Evolutionary conservation across 805 yeast species (phyloP).

Genomic region (Cyberlindnera maritima): DNA sequence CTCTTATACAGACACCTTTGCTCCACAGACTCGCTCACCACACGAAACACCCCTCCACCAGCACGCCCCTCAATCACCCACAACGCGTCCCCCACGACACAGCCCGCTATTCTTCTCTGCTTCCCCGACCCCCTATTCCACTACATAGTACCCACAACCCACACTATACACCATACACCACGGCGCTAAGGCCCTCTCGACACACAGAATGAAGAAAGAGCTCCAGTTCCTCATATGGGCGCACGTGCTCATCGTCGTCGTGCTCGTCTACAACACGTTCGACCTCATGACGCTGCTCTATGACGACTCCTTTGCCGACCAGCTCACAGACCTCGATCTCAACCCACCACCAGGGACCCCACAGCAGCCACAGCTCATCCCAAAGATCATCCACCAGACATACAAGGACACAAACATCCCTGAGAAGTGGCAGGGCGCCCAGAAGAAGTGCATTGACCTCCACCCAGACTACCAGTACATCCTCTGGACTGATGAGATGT

Average conservation of each 20-base stretch:
- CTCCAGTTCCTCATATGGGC: conserved; percentile 57
- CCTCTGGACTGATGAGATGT: conserved; percentile 86
- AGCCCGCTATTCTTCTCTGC: not conserved
- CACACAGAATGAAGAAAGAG: conserved; percentile 59
- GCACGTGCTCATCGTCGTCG: conserved; percentile 42
- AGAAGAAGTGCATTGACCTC: conserved; percentile 66
- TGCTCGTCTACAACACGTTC: conserved; percentile 57
- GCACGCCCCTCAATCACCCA: not conserved
- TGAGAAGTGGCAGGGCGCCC: conserved; percentile 76
- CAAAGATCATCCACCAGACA: conserved; percentile 91
- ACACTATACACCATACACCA: no score
- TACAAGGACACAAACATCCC: conserved; percentile 80
- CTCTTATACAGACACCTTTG: no score
- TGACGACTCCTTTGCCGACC: conserved; percentile 68
- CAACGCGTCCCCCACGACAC: no score
- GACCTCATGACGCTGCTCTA: conserved; percentile 73
- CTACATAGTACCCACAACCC: no score
- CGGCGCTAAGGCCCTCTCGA: no score
- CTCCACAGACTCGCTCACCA: no score
- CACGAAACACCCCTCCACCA: not conserved
- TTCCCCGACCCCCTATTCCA: not conserved
- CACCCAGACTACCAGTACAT: conserved; percentile 89
- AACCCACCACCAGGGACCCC: conserved; percentile 46
- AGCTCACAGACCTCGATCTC: conserved; percentile 58
- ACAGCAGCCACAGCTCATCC: conserved; percentile 58